Base-by-base conservation (phyloP, 2,329 filamentous ascomycete genomes). In the Hypoxylon sp. region DNA sequence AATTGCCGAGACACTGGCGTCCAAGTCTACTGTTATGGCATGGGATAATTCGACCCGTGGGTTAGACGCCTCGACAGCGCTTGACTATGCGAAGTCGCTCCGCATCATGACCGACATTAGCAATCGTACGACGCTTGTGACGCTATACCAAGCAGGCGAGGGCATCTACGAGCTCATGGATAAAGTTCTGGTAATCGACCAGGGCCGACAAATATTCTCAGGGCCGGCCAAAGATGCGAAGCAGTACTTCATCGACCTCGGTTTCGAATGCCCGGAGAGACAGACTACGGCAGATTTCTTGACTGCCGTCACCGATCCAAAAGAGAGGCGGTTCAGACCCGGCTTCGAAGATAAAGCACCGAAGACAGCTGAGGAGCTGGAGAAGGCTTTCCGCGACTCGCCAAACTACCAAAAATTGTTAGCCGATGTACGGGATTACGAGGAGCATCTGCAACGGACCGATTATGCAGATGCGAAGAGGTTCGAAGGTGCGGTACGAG, bases 1-100 rank as follows among this genome's bases (percentile, higher is more conserved):
- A 21, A 93, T 95, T 68, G 90, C 91, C 1, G 92, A 95, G 78
- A 92, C 90, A 0, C 79, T 95, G 21, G 89, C 91, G 3, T 90
- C 90, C 5, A 90, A 91, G 76, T 88, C 88, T 0, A 88, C 90
- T 0, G 89, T 94, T 1, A 88, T 91, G 32, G 90, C 89, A 67
- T 94, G 91, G 90, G 92, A 95, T 71, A 95, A 95, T 76, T 90
- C 87, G 0, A 95, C 91, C 0, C 84, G 92, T 50, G 92, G 92
- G n/a, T 81, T 95, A 0, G 92, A 96, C 74, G 90, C 91, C 1
- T 91, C 89, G 1, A 94, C 91, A 0, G 92, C 92, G 3, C 82
- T 94, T 3, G 91, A 94, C 73, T 95, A 92, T 71, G 90, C 89
- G 8, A 90, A 89, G 61, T 89, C 87, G 0, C 80, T 91, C 1